These are phyloP conservation scores for Falciphora oryzae DNA, from an alignment of 2,329 filamentous ascomycete genomes.

Conservation along the genomic window DNA sequence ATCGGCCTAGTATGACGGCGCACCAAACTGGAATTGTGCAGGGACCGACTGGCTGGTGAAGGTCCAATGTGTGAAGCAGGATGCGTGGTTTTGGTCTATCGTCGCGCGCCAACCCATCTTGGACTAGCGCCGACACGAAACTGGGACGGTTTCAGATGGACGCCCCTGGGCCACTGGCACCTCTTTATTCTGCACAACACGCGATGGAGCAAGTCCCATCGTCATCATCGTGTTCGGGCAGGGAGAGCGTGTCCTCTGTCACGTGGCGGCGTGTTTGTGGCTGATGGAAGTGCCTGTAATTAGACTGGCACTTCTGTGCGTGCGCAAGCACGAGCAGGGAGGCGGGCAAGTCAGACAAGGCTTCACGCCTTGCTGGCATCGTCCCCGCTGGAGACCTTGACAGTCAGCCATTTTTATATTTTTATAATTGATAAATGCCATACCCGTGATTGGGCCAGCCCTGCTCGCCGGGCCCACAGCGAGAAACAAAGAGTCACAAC, in stretches of 20 bases:
- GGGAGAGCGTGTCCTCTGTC: neutral
- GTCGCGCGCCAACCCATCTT: neutral
- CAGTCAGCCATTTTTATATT: neutral
- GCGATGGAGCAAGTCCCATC: neutral
- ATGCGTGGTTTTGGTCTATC: neutral
- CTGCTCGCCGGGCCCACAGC: neutral
- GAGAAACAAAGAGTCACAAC: neutral
- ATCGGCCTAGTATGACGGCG: no score
- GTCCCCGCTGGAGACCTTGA: no score
- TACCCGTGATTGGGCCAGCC: no score
- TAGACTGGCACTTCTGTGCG: no score
- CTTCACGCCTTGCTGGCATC: no score
- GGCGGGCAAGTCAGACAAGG: no score
- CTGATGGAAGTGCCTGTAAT: neutral
- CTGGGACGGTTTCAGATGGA: neutral
- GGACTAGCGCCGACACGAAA: neutral
- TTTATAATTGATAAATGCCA: neutral
- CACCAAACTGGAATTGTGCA: neutral
- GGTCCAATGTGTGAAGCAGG: neutral
- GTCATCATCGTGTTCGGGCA: neutral
- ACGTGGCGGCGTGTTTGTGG: neutral
- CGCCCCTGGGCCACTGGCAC: neutral
- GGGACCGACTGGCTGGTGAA: neutral
- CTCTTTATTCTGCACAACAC: neutral
- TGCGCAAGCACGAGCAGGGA: no score